Base-by-base conservation (phyloP, 2,329 filamentous ascomycete genomes). In the Aureobasidium leucospermi region DNA sequence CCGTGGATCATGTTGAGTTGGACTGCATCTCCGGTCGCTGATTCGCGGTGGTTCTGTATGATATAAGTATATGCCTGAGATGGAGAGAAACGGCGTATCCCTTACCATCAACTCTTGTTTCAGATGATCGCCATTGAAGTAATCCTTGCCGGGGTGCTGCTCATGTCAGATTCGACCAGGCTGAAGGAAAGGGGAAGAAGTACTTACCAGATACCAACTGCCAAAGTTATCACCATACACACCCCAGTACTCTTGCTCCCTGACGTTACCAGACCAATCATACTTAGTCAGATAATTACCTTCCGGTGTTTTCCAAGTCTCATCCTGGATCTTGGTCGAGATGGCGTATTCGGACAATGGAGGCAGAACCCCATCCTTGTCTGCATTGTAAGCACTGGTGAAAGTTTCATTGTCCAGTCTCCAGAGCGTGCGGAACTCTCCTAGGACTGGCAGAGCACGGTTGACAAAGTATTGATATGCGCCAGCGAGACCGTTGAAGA, bases 401-500 rank as follows among this genome's bases (percentile, higher is more conserved):
- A 81, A 81, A 0, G 76, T 77, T 0, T 67, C 67, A 59, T 80
- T 80, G 57, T 79, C 78, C 11, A 81, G 70, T 7, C 78, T 73
- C 73, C 76, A 79, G 1, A 81, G 70, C 0, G 78, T 79, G 19
- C 79, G 70, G 64, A 80, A 79, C 61, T 80, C 78, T 51, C 79
- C 78, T 6, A 81, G 71, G 0, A 69, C 71, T 1, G 79, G 78
- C 4, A 81, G 68, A 3, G 71, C 75, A 53, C 70, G 76, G 65
- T 81, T 81, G 60, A 81, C 76, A 53, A 81, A 79, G 68, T 81
- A 81, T 59, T 81, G 79, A 63, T 81, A 81, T n/a, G 79, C 78
- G n/a, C 79, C 79, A 2, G 75, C 69, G 1, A 80, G 74, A 15
- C 75, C 73, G 2, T 76, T 71, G 62, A 76, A 75, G 59, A 81